phyloP scores from a whole-genome alignment of 176 grass and related monocot genomes.

The Oryza rufipogon region DNA sequence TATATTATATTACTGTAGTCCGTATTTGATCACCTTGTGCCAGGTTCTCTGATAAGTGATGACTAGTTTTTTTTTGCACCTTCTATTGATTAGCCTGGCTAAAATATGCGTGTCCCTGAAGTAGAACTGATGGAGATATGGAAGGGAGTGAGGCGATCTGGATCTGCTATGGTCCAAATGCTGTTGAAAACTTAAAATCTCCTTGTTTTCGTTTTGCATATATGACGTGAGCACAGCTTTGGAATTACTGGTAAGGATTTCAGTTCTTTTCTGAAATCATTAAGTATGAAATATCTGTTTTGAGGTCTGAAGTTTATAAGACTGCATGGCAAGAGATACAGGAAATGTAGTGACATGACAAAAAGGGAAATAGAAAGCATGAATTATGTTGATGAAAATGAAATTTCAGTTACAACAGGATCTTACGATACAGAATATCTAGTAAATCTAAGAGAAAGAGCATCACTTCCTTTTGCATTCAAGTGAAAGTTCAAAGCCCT shows the following conservation, averaged over 20 bases:
- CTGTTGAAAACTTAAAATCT: not conserved
- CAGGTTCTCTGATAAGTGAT: not conserved
- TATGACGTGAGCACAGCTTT: constrained; percentile 4
- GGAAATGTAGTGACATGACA: not conserved
- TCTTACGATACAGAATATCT: constrained; percentile 23
- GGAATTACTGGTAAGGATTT: not conserved
- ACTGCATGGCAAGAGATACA: not conserved
- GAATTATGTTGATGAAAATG: constrained; percentile 7
- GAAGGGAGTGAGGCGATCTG: not conserved
- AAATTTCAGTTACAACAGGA: constrained; percentile 1
- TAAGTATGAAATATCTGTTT: not conserved
- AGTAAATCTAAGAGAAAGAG: constrained; percentile 8
- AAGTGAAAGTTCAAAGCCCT: constrained; percentile 10
- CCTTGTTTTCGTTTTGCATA: not conserved
- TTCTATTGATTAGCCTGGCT: constrained; percentile 22
- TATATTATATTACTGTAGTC: not conserved
- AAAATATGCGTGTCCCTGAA: not conserved
- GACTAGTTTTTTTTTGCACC: not conserved
- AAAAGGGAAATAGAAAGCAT: not conserved
- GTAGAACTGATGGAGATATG: not conserved
- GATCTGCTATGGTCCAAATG: not conserved
- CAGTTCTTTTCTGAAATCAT: not conserved
- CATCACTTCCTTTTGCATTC: not conserved
- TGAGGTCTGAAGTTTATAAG: constrained; percentile 5
- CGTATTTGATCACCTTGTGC: not conserved